These are phyloP conservation scores for Diversispora eburnea DNA, from an alignment of 192 early-diverging fungal species.

Conservation along the genomic window DNA sequence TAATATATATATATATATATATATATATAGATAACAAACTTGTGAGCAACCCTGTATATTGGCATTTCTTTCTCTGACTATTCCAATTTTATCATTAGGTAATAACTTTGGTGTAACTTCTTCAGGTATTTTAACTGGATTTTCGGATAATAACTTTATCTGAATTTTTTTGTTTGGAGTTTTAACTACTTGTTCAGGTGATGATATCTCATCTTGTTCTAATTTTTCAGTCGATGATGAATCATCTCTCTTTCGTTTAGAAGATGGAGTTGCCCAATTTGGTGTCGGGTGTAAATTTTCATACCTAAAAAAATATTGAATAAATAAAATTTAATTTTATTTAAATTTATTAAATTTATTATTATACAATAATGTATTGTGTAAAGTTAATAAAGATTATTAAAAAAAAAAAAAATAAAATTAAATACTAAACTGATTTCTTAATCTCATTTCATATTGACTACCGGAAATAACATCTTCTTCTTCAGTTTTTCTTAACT, in stretches of 20 bases:
- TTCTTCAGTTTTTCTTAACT: constrained; percentile 70
- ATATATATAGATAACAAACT: no score
- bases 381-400: not conserved
- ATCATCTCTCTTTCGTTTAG: constrained; percentile 40
- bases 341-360: not conserved
- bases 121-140: no score
- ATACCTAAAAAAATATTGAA: constrained; percentile 44
- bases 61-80: no score
- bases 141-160: no score
- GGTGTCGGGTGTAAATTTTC: constrained; percentile 82
- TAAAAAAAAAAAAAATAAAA: constrained; percentile 4
- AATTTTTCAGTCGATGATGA: constrained; percentile 21
- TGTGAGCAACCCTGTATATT: no score
- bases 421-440: constrained; percentile 63
- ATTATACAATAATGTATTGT: constrained; percentile 14
- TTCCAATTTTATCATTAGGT: no score
- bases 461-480: constrained; percentile 72
- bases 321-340: no score
- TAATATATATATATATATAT: no score
- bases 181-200: no score
- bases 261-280: constrained; percentile 74
- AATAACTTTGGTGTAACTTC: no score
- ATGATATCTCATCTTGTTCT: constrained; percentile 21
- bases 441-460: constrained; percentile 81
- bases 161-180: no score